phyloP scores from a whole-genome alignment of 1,139 yeast genomes.

The Eremothecium gossypii region DNA sequence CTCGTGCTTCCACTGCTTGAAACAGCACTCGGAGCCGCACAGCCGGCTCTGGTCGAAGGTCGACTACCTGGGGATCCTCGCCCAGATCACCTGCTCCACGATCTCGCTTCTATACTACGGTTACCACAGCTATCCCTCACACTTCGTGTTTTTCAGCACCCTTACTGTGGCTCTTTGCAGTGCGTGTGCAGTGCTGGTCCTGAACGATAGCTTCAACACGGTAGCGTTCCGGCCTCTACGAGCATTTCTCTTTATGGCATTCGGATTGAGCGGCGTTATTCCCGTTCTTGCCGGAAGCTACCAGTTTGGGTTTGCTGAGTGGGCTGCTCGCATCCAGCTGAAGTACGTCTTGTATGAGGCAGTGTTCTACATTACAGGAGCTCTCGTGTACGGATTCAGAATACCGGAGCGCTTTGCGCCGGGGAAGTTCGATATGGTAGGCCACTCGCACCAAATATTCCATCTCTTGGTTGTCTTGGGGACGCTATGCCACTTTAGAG shows the following conservation, averaged over 20 bases:
- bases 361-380: constrained; percentile 64
- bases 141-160: constrained; percentile 38
- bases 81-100: constrained; percentile 68
- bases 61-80: constrained; percentile 81
- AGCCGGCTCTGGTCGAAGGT: constrained; percentile 58
- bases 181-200: constrained; percentile 54
- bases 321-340: constrained; percentile 45
- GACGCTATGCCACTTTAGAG: constrained; percentile 67
- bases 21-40: constrained; percentile 60
- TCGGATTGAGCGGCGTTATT: constrained; percentile 72
- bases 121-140: constrained; percentile 41
- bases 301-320: constrained; percentile 38
- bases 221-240: constrained; percentile 65
- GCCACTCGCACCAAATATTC: constrained; percentile 83
- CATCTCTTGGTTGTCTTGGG: constrained; percentile 77
- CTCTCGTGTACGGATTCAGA: constrained; percentile 66
- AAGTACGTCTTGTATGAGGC: constrained; percentile 61
- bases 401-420: constrained; percentile 70
- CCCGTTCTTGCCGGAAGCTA: constrained; percentile 53
- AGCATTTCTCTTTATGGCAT: constrained; percentile 67
- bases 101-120: constrained; percentile 65
- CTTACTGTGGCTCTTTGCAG: constrained; percentile 50
- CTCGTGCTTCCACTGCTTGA: constrained; percentile 68
- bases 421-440: constrained; percentile 60
- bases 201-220: constrained; percentile 57